Evolutionary conservation across 306 rosid genomes (phyloP).

Genomic region (Prunus fruticosa): DNA sequence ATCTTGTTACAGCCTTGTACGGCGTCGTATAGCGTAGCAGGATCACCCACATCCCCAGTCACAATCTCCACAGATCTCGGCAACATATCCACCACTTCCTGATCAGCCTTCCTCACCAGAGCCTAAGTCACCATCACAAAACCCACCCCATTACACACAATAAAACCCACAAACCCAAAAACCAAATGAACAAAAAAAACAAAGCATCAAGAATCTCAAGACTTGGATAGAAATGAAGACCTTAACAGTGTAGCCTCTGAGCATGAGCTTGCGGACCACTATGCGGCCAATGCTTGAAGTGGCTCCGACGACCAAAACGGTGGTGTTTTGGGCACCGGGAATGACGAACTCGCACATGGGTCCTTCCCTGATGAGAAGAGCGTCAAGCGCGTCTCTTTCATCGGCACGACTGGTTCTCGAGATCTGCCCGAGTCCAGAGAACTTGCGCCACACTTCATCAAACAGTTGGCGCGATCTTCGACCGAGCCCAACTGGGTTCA

Average conservation of each 20-base stretch:
- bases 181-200: not conserved
- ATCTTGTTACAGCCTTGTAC: constrained; percentile 82
- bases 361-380: constrained; percentile 76
- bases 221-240: constrained; percentile 22
- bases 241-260: constrained; percentile 87
- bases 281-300: constrained; percentile 90
- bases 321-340: constrained; percentile 90
- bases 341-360: constrained; percentile 93
- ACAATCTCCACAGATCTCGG: constrained; percentile 89
- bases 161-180: not conserved
- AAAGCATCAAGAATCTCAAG: not conserved
- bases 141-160: not conserved
- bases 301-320: constrained; percentile 89
- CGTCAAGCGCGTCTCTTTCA: constrained; percentile 68
- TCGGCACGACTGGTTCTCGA: constrained; percentile 71
- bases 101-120: constrained; percentile 70
- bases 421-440: constrained; percentile 90
- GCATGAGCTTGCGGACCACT: constrained; percentile 89
- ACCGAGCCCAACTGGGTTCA: constrained; percentile 91
- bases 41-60: constrained; percentile 90
- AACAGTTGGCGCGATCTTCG: constrained; percentile 78
- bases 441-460: constrained; percentile 94
- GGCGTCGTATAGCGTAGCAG: constrained; percentile 51
- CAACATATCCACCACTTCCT: constrained; percentile 66
- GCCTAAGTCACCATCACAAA: constrained; percentile 45